These are phyloP conservation scores for Colletotrichum viniferum DNA, from an alignment of 2,329 filamentous ascomycete genomes.

Conservation along the genomic window DNA sequence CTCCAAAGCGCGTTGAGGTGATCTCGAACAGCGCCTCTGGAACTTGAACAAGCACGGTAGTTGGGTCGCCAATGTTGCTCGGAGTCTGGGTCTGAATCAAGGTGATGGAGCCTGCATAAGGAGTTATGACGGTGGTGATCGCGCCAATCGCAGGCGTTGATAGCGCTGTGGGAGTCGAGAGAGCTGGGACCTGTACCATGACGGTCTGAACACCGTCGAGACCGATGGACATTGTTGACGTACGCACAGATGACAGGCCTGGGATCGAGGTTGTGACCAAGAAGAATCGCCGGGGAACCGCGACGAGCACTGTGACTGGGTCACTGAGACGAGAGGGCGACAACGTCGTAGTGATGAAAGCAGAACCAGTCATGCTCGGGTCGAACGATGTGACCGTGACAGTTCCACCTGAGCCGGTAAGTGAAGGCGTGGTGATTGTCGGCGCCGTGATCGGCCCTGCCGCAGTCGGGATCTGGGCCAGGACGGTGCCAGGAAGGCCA, in stretches of 20 bases:
- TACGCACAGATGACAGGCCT: neutral
- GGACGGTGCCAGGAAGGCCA: conserved; percentile 6
- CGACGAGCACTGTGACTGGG: neutral
- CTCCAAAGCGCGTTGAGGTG: conserved; percentile 4
- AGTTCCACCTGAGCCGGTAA: neutral
- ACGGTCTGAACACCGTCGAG: conserved; percentile 2
- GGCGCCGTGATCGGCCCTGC: neutral
- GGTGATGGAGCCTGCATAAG: neutral
- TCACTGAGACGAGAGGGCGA: neutral
- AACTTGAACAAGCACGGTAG: conserved; percentile 5
- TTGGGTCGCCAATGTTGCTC: neutral
- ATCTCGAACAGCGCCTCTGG: neutral
- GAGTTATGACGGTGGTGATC: neutral
- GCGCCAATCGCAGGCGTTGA: neutral
- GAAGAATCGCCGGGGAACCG: neutral
- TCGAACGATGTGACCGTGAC: neutral
- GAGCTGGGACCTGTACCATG: neutral
- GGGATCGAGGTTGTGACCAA: neutral
- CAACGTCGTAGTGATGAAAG: neutral
- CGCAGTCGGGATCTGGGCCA: conserved; percentile 4
- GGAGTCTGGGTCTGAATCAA: neutral
- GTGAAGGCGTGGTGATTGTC: neutral
- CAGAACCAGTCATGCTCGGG: neutral
- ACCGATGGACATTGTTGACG: neutral
- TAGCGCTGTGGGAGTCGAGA: neutral